Percentiles rank a stretch among this genome's conserved stretches.
phyloP scores from a whole-genome alignment of 148 eudicot genomes.

The Amaranthus palmeri region DNA sequence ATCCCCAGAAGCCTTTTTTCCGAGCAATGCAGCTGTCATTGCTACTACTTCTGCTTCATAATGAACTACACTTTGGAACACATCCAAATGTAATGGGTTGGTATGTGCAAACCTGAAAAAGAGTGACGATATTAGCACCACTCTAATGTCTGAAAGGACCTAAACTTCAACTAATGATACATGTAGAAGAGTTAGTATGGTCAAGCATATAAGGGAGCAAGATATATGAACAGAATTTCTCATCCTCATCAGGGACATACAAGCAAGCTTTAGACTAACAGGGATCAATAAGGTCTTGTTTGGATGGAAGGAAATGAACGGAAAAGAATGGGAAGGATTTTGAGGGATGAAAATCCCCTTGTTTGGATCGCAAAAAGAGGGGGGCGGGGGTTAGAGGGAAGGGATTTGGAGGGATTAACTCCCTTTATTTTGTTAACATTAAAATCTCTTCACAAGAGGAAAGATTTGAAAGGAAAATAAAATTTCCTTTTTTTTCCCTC shows the following conservation, averaged over 20 bases:
- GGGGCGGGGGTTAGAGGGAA: too few relatives aligned
- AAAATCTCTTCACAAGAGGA: too few relatives aligned
- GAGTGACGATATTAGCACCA: conserved; percentile 6
- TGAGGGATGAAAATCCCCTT: too few relatives aligned
- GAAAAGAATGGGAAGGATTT: too few relatives aligned
- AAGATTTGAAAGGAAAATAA: too few relatives aligned
- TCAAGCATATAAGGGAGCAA: neutral
- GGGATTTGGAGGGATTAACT: too few relatives aligned
- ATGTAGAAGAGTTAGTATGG: neutral
- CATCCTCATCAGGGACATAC: neutral
- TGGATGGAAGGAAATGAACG: too few relatives aligned
- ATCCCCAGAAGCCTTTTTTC: conserved; percentile 82
- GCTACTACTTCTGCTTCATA: conserved; percentile 97
- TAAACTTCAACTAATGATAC: neutral
- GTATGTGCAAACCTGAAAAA: conserved; percentile 92
- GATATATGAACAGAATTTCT: neutral
- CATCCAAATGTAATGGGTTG: conserved; percentile 93
- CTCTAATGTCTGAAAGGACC: neutral
- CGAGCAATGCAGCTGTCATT: conserved; percentile 89
- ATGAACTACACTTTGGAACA: conserved; percentile 74
- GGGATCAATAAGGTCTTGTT: neutral
- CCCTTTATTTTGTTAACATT: too few relatives aligned
- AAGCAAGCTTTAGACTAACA: neutral
- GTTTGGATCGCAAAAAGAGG: too few relatives aligned
- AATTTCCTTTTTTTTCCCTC: too few relatives aligned